These are phyloP conservation scores for Teunomyces lycoperdinae DNA, from an alignment of 805 yeast species.

Conservation along the genomic window DNA sequence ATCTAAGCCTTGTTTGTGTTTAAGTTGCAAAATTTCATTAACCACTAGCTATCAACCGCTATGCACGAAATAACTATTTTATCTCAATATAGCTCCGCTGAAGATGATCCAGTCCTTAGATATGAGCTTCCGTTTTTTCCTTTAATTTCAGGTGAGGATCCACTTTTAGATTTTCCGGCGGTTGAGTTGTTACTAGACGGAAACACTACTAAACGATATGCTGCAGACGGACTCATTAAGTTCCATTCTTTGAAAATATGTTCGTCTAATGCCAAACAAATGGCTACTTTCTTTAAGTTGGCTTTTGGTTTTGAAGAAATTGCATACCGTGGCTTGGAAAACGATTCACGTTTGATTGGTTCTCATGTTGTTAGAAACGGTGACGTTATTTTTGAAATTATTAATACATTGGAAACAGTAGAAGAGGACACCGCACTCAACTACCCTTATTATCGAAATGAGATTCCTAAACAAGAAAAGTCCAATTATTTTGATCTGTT, in stretches of 20 bases:
- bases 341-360: constrained; percentile 53
- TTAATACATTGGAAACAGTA: constrained; percentile 37
- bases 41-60: not conserved
- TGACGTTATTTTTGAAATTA: constrained; percentile 47
- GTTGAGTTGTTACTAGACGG: constrained; percentile 21
- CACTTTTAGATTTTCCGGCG: constrained; percentile 11
- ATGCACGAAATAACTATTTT: not conserved
- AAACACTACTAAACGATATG: constrained; percentile 12
- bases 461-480: constrained; percentile 5
- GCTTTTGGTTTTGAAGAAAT: constrained; percentile 62
- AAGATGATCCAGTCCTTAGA: constrained; percentile 3
- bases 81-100: not conserved
- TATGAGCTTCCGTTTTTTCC: constrained; percentile 21
- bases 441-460: constrained; percentile 12
- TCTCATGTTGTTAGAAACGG: constrained; percentile 64
- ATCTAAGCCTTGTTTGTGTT: not conserved
- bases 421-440: constrained; percentile 13
- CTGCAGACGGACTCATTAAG: constrained; percentile 36
- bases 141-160: constrained; percentile 10
- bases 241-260: constrained; percentile 70
- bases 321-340: constrained; percentile 68
- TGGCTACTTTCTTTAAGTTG: constrained; percentile 52
- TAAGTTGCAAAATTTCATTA: not conserved
- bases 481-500: not conserved
- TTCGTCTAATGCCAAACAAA: constrained; percentile 68